Evolutionary conservation across 192 early-diverging fungal genomes (phyloP).

Genomic region (Gamsiella multidivaricata): DNA sequence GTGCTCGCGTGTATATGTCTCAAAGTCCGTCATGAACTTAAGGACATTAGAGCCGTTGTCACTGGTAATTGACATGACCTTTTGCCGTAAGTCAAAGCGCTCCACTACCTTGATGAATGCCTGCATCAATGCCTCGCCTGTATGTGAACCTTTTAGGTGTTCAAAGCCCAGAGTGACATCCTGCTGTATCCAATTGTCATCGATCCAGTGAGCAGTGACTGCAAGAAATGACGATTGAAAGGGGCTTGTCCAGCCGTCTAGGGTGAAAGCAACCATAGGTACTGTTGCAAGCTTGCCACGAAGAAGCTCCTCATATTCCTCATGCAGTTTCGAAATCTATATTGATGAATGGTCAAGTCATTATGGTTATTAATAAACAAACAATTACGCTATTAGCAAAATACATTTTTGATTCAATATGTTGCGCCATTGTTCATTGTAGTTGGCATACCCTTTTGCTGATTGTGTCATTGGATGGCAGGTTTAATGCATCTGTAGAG

Average conservation of each 20-base stretch:
- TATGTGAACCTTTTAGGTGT: conserved; percentile 15
- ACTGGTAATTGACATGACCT: conserved; percentile 27
- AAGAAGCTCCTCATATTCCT: conserved; percentile 5
- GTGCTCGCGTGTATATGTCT: conserved; percentile 2
- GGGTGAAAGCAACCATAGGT: conserved; percentile 25
- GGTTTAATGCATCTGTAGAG: background rate
- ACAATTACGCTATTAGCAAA: background rate
- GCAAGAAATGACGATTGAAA: conserved; percentile 24
- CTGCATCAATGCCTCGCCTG: conserved; percentile 24
- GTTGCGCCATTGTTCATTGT: background rate
- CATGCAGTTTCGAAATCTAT: background rate
- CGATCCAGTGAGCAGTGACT: conserved; percentile 28
- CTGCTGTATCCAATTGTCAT: conserved; percentile 15
- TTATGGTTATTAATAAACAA: background rate
- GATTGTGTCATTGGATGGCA: conserved; percentile 31
- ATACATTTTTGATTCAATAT: background rate
- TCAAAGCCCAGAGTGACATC: conserved; percentile 25
- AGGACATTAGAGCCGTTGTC: conserved; percentile 28
- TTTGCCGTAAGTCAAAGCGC: conserved; percentile 13
- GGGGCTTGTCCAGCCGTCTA: conserved; percentile 24
- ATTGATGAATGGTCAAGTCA: background rate
- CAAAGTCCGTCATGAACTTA: conserved; percentile 14
- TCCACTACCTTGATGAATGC: conserved; percentile 21
- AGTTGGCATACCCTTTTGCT: conserved; percentile 22
- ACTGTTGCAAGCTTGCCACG: conserved; percentile 7